These are phyloP conservation scores for Plicaturopsis crispa DNA, from an alignment of 768 basidiomycete species.

Conservation along the genomic window DNA sequence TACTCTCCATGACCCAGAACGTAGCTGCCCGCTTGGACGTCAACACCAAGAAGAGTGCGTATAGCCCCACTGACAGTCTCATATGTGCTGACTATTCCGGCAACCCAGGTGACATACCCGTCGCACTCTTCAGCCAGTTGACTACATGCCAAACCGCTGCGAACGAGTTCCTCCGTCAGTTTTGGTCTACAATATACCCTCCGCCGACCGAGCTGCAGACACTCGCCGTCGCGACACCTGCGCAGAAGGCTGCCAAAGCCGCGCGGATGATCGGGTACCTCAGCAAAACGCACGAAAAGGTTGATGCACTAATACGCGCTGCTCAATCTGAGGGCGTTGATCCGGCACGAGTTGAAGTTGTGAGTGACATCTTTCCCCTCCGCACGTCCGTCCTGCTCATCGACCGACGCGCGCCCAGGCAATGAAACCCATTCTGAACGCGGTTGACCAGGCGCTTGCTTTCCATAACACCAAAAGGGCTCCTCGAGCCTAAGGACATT, in stretches of 20 bases:
- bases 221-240: slow-evolving; percentile 42
- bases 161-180: slow-evolving; percentile 94
- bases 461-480: slow-evolving; percentile 40
- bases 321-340: slow-evolving; percentile 61
- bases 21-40: slow-evolving; percentile 67
- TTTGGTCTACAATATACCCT: slow-evolving; percentile 86
- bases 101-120: slow-evolving; percentile 60
- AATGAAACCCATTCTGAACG: slow-evolving; percentile 67
- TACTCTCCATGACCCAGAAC: slow-evolving; percentile 72
- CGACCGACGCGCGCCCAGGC: slow-evolving; percentile 38
- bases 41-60: slow-evolving; percentile 57
- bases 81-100: background rate
- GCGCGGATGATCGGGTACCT: slow-evolving; percentile 87
- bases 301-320: slow-evolving; percentile 62
- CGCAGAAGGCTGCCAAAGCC: slow-evolving; percentile 71
- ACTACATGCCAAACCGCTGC: slow-evolving; percentile 87
- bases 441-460: slow-evolving; percentile 64
- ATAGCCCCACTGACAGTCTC: slow-evolving; percentile 5
- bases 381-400: background rate
- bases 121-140: slow-evolving; percentile 74
- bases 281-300: slow-evolving; percentile 72
- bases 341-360: slow-evolving; percentile 51
- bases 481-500: slow-evolving; percentile 15
- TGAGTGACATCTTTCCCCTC: slow-evolving; percentile 26
- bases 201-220: slow-evolving; percentile 51